Conservation (phyloP, 2,329 filamentous ascomycete species). For the Trichoderma hamatum region DNA sequence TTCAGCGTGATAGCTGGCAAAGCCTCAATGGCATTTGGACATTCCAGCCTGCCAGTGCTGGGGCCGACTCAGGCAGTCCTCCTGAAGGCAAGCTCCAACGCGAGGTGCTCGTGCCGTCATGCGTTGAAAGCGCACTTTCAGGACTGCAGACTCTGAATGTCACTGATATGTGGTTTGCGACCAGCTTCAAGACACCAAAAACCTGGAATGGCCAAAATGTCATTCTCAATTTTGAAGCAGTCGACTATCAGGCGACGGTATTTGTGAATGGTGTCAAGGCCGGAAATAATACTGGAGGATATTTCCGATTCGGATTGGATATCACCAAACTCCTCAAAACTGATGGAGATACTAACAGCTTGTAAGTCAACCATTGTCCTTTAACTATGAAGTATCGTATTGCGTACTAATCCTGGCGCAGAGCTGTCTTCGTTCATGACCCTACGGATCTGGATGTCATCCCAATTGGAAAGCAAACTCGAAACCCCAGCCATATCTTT, state of each 20-base stretch:
- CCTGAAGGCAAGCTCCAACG: conserved; percentile 37
- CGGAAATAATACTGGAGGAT: conserved; percentile 61
- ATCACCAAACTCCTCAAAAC: conserved; percentile 50
- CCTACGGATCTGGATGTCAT: conserved; percentile 66
- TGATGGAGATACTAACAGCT: conserved; percentile 54
- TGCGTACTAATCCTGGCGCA: conserved; percentile 33
- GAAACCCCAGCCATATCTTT: conserved; percentile 64
- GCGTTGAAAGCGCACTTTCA: conserved; percentile 52
- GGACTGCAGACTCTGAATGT: conserved; percentile 50
- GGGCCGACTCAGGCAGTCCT: conserved; percentile 28
- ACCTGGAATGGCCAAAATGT: conserved; percentile 50
- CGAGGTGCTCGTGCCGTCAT: conserved; percentile 49
- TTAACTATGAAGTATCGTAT: not conserved
- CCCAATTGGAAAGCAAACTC: conserved; percentile 67
- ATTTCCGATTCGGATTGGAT: conserved; percentile 64
- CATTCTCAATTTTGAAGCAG: conserved; percentile 60
- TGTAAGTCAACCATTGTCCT: conserved; percentile 46
- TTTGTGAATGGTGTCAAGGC: conserved; percentile 60
- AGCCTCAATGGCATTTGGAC: conserved; percentile 63
- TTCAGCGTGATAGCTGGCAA: conserved; percentile 57
- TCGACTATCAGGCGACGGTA: conserved; percentile 60
- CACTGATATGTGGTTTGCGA: conserved; percentile 54
- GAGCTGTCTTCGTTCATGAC: conserved; percentile 67
- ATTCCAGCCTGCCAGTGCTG: conserved; percentile 44
- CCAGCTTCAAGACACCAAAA: conserved; percentile 53